These are phyloP conservation scores for Cafeteria roenbergensis DNA, from an alignment of 108 stramenopile species.

Conservation along the genomic window DNA sequence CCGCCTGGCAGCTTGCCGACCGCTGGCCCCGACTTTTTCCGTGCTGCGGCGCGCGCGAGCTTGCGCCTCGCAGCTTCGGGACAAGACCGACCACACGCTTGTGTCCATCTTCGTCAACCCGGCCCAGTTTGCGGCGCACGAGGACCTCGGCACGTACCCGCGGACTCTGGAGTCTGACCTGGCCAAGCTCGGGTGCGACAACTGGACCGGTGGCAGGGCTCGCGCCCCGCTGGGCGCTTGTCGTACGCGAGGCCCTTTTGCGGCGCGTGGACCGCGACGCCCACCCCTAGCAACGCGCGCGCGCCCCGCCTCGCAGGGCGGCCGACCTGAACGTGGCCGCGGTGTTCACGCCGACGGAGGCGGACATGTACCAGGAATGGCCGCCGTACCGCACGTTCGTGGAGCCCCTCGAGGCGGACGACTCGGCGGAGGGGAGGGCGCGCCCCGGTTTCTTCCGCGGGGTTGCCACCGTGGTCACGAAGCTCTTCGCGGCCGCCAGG, in stretches of 20 bases:
- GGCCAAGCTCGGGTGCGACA: constrained; percentile 28
- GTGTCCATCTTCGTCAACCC: constrained; percentile 93
- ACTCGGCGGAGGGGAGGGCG: constrained; percentile 57
- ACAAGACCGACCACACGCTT: constrained; percentile 37
- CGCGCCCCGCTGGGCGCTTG: not conserved
- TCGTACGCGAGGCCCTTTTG: not conserved
- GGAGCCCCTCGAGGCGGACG: constrained; percentile 55
- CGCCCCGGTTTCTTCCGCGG: constrained; percentile 87
- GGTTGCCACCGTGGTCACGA: constrained; percentile 89
- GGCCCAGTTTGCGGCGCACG: constrained; percentile 76
- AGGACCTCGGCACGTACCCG: constrained; percentile 89
- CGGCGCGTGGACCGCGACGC: constrained; percentile 6
- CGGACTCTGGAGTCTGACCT: constrained; percentile 67
- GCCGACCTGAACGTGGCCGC: constrained; percentile 33
- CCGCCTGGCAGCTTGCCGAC: too few relatives aligned
- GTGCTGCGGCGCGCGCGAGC: not conserved
- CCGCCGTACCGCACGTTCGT: constrained; percentile 20
- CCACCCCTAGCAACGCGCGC: too few relatives aligned
- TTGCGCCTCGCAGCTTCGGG: not conserved
- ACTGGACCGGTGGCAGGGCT: not conserved
- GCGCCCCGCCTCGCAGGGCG: too few relatives aligned
- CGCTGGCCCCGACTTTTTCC: not conserved
- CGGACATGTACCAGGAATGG: constrained; percentile 28
- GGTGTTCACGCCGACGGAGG: constrained; percentile 26
- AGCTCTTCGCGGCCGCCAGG: constrained; percentile 85